Conservation (phyloP, 2,329 filamentous ascomycete species). For the Pestalotiopsis sp. region DNA sequence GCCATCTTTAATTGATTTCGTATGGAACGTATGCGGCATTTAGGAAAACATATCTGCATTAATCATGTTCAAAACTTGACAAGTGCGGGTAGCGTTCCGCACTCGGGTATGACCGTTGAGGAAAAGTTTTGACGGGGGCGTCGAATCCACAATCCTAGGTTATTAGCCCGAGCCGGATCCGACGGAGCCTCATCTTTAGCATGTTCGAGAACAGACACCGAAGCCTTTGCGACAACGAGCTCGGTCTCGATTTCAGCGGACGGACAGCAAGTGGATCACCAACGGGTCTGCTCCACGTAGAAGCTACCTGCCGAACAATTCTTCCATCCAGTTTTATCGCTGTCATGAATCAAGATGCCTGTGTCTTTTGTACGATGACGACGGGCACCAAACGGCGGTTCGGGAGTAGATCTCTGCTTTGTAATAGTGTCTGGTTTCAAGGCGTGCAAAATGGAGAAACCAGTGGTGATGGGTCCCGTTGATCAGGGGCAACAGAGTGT, state of each 20-base stretch:
- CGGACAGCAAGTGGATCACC: slow-evolving; percentile 1
- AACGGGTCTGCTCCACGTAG: not conserved
- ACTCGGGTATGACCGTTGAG: not conserved
- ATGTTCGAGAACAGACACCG: not conserved
- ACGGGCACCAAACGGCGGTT: not conserved
- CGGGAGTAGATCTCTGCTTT: not conserved
- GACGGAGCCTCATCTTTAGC: slow-evolving; percentile 3
- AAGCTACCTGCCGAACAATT: not conserved
- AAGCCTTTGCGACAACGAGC: not conserved
- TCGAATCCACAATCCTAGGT: not conserved
- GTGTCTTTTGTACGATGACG: not conserved
- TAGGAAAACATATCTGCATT: not conserved
- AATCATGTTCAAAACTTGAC: not conserved
- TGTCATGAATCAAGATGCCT: not conserved
- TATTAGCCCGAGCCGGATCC: slow-evolving; percentile 3
- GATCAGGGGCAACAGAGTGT: not conserved
- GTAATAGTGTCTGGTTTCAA: not conserved
- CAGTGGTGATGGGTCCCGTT: not conserved
- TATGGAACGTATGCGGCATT: not conserved
- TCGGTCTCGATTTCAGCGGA: not conserved
- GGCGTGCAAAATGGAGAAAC: slow-evolving; percentile 1
- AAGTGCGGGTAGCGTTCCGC: not conserved
- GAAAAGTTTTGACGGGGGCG: not conserved
- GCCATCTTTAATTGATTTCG: not conserved
- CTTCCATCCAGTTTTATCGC: not conserved